Conservation (phyloP, 2,329 filamentous ascomycete species). For the Diaporthe velutina region DNA sequence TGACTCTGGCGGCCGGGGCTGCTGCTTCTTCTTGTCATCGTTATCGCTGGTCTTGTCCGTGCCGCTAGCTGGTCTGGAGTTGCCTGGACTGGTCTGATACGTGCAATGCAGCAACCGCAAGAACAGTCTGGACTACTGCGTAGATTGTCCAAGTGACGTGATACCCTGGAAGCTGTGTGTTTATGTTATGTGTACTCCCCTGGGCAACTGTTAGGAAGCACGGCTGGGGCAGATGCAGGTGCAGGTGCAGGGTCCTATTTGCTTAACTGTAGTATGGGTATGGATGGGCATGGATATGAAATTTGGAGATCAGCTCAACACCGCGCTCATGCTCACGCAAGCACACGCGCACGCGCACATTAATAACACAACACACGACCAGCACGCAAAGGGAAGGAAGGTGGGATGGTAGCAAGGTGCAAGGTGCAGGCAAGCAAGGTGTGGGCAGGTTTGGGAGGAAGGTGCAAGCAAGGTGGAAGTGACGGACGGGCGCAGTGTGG, state of each 20-base stretch:
- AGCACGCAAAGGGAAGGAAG: constrained; percentile 17
- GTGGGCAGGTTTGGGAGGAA: constrained; percentile 1
- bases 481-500: constrained; percentile 19
- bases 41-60: neutral
- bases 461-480: constrained; percentile 11
- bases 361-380: neutral
- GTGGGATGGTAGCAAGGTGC: constrained; percentile 18
- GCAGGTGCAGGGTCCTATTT: neutral
- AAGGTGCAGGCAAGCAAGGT: constrained; percentile 20
- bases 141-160: neutral
- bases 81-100: neutral
- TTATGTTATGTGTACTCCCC: neutral
- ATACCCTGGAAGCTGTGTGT: neutral
- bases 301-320: constrained; percentile 16
- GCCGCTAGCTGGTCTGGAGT: neutral
- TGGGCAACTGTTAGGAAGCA: neutral
- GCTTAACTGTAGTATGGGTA: neutral
- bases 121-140: neutral
- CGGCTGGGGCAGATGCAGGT: no score
- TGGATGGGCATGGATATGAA: constrained; percentile 14
- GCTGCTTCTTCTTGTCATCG: neutral
- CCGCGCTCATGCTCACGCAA: neutral
- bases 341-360: neutral
- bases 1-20: neutral
- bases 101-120: constrained; percentile 6